Percentiles rank a stretch among this genome's conserved stretches.
These are phyloP conservation scores for Phylloporus sp. DNA, from an alignment of 768 basidiomycete species.

Conservation along the genomic window DNA sequence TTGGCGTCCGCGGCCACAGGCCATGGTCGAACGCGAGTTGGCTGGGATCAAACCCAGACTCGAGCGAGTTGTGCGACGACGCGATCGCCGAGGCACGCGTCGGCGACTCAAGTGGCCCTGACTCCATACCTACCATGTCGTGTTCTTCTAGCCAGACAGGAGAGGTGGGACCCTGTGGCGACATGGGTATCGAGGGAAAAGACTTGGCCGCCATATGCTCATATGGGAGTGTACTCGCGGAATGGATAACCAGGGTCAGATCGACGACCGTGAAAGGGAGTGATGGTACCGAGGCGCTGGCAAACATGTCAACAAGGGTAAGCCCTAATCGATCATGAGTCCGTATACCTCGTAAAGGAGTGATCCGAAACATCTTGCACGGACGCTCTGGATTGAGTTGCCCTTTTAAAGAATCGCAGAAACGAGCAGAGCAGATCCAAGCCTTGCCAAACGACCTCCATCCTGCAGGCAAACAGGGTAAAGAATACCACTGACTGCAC, in stretches of 20 bases:
- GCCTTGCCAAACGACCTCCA: slow-evolving; percentile 32
- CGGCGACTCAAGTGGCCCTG: slow-evolving; percentile 25
- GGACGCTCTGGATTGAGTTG: not conserved
- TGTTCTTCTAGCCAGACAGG: slow-evolving; percentile 1
- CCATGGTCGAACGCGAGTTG: slow-evolving; percentile 6
- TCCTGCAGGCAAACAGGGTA: slow-evolving; percentile 49
- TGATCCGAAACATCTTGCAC: not conserved
- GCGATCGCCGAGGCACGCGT: slow-evolving; percentile 17
- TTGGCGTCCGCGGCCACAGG: slow-evolving; percentile 24
- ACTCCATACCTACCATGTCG: slow-evolving; percentile 8
- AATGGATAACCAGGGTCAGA: slow-evolving; percentile 11
- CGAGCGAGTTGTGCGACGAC: slow-evolving; percentile 32
- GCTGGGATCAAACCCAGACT: slow-evolving; percentile 24
- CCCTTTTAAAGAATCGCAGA: not conserved
- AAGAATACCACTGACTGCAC: slow-evolving; percentile 46
- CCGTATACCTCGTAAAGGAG: slow-evolving; percentile 9
- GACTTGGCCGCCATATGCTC: slow-evolving; percentile 6
- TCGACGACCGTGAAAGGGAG: slow-evolving; percentile 24
- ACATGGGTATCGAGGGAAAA: not conserved
- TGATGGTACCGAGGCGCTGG: slow-evolving; percentile 12
- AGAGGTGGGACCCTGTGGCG: slow-evolving; percentile 5
- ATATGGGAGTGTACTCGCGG: slow-evolving; percentile 10
- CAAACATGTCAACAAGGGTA: slow-evolving; percentile 7
- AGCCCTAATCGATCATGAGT: not conserved
- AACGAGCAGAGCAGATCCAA: slow-evolving; percentile 7